Evolutionary conservation across 129 eudicot genomes (phyloP).

Genomic region (Artemisia annua): DNA sequence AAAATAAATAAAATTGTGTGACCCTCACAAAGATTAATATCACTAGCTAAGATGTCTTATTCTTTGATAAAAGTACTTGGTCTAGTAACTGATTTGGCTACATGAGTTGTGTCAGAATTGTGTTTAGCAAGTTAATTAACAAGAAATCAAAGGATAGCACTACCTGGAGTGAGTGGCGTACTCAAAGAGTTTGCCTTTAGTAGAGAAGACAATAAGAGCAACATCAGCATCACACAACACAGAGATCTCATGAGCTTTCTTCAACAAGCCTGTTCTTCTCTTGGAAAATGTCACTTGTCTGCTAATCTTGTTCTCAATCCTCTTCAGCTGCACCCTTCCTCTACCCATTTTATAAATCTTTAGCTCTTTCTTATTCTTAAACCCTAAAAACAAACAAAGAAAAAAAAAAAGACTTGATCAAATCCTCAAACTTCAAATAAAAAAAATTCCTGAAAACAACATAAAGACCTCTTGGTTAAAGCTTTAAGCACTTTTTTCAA

Average conservation of each 20-base stretch:
- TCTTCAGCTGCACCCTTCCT: slow-evolving; percentile 85
- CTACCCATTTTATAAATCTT: slow-evolving; percentile 53
- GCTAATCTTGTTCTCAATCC: slow-evolving; percentile 89
- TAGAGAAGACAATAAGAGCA: slow-evolving; percentile 78
- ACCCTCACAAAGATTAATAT: too few species aligned
- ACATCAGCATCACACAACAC: slow-evolving; percentile 93
- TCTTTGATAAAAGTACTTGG: too few species aligned
- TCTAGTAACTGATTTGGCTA: too few species aligned
- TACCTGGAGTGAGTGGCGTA: slow-evolving; percentile 83
- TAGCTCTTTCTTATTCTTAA: neutral
- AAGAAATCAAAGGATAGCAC: slow-evolving; percentile 9
- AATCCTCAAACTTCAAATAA: neutral
- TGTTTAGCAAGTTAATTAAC: neutral
- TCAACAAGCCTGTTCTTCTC: slow-evolving; percentile 77
- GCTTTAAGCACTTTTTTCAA: too few species aligned
- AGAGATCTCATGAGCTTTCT: slow-evolving; percentile 93
- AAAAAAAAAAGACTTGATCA: slow-evolving; percentile 13
- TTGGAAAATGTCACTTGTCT: slow-evolving; percentile 90
- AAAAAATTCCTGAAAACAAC: too few species aligned
- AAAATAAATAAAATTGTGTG: too few species aligned
- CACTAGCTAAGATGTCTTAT: too few species aligned
- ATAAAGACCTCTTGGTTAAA: too few species aligned
- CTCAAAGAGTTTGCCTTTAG: slow-evolving; percentile 85
- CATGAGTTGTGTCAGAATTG: neutral
- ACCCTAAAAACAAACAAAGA: slow-evolving; percentile 19